Percentiles rank a stretch among this genome's conserved stretches.
Conservation (phyloP, 164 flowering plant genomes). For the Chimonanthus praecox region DNA sequence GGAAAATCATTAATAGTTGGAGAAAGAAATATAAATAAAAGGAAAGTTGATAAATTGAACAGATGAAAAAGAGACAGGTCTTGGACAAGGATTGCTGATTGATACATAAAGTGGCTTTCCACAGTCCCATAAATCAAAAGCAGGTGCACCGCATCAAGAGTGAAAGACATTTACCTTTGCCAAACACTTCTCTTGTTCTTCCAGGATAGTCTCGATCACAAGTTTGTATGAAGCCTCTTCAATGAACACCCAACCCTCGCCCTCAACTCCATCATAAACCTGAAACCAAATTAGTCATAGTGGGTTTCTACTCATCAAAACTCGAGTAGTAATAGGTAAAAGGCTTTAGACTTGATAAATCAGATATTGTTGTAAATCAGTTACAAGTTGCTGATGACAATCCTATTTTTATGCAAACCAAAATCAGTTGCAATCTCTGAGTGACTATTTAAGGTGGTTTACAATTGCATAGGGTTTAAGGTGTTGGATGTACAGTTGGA, state of each 20-base stretch:
- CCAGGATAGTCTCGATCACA: conserved; percentile 38
- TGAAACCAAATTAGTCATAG: background rate
- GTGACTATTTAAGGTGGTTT: too few relatives aligned
- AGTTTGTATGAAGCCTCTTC: conserved; percentile 45
- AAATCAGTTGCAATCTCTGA: too few relatives aligned
- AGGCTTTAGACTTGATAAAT: too few relatives aligned
- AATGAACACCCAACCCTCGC: conserved; percentile 48
- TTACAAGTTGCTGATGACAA: too few relatives aligned
- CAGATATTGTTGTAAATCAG: too few relatives aligned
- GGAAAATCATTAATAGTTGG: background rate
- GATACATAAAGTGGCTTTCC: background rate
- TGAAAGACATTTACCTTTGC: conserved; percentile 2
- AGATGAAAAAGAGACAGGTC: background rate
- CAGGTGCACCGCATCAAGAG: background rate
- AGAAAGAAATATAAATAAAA: background rate
- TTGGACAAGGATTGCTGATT: too few relatives aligned
- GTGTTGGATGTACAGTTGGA: too few relatives aligned
- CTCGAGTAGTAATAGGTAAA: too few relatives aligned
- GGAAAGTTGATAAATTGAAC: background rate
- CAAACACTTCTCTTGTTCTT: conserved; percentile 19
- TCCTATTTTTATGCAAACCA: too few relatives aligned
- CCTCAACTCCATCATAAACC: conserved; percentile 30
- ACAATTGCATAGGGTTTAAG: too few relatives aligned
- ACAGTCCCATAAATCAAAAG: background rate
- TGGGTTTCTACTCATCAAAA: too few relatives aligned